Conservation (phyloP, 495 filamentous ascomycete genomes). For the Polyplosphaeria fusca region DNA sequence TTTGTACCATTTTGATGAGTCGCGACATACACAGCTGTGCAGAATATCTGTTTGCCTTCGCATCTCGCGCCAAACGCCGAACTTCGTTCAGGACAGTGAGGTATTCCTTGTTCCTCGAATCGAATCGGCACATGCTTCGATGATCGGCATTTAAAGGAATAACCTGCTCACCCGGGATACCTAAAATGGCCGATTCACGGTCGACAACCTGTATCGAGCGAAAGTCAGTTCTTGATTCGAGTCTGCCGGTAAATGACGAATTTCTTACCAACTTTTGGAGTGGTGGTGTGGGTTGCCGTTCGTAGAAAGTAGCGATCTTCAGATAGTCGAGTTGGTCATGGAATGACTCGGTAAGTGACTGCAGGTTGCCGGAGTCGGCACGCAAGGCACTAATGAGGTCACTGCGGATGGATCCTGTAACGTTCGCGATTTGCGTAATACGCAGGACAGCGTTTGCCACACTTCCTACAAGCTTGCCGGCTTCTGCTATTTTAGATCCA, state of each 20-base stretch:
- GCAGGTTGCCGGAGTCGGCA: constrained; percentile 8
- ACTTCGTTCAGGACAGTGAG: not conserved
- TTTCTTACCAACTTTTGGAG: constrained; percentile 5
- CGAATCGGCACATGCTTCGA: constrained; percentile 29
- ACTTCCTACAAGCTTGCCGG: constrained; percentile 14
- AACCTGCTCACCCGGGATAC: constrained; percentile 13
- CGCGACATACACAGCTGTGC: not conserved
- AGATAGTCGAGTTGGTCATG: constrained; percentile 4
- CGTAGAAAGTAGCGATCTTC: constrained; percentile 25
- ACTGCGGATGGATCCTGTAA: constrained; percentile 9
- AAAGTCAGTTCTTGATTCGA: too few relatives aligned
- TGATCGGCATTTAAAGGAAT: constrained; percentile 27
- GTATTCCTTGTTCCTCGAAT: constrained; percentile 10
- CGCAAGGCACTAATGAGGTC: constrained; percentile 16
- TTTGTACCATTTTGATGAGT: not conserved
- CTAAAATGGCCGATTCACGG: constrained; percentile 21
- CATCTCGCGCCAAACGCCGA: constrained; percentile 6
- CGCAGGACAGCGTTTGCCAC: constrained; percentile 17
- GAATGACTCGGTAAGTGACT: constrained; percentile 7
- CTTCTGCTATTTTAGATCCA: constrained; percentile 15
- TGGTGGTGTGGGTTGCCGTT: constrained; percentile 7
- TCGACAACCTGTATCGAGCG: constrained; percentile 23
- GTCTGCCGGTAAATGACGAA: not conserved
- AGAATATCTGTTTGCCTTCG: not conserved
- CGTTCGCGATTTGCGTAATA: not conserved